These are phyloP conservation scores for Meyerozyma guilliermondii DNA, from an alignment of 1,139 yeast genomes.

Conservation along the genomic window DNA sequence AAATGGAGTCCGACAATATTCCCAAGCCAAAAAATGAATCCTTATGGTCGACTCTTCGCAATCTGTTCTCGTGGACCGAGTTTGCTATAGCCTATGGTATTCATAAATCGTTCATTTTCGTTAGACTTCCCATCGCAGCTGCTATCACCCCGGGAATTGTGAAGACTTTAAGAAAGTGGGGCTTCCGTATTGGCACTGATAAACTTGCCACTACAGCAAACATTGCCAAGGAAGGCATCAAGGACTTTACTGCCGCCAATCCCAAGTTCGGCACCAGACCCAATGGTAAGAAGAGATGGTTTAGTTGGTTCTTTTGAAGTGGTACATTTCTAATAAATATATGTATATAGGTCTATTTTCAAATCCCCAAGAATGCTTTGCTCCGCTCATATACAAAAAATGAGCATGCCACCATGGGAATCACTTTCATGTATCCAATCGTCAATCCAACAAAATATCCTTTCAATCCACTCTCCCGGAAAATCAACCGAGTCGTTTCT, in stretches of 20 bases:
- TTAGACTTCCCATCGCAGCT: constrained; percentile 86
- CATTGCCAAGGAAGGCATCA: constrained; percentile 31
- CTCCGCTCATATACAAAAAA: constrained; percentile 90
- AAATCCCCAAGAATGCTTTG: constrained; percentile 61
- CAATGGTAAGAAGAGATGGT: constrained; percentile 52
- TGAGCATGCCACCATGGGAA: constrained; percentile 97
- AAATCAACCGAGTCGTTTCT: constrained; percentile 52
- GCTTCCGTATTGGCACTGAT: constrained; percentile 68
- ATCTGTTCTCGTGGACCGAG: constrained; percentile 54
- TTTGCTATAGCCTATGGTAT: constrained; percentile 88
- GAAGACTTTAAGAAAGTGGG: constrained; percentile 61
- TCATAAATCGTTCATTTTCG: constrained; percentile 78
- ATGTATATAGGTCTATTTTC: constrained; percentile 2
- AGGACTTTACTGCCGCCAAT: constrained; percentile 34
- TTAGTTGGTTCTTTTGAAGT: constrained; percentile 49
- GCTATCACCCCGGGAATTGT: constrained; percentile 87
- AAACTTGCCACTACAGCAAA: constrained; percentile 32
- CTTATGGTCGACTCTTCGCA: constrained; percentile 24
- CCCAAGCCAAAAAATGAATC: constrained; percentile 9
- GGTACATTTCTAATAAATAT: constrained; percentile 5
- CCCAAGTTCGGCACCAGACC: constrained; percentile 53
- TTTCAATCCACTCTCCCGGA: constrained; percentile 65
- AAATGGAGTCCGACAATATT: constrained; percentile 14
- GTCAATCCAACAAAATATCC: constrained; percentile 93
- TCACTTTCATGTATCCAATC: constrained; percentile 90